Evolutionary conservation across 2,329 filamentous ascomycete species (phyloP).

Genomic region (Penicillium frequentans): DNA sequence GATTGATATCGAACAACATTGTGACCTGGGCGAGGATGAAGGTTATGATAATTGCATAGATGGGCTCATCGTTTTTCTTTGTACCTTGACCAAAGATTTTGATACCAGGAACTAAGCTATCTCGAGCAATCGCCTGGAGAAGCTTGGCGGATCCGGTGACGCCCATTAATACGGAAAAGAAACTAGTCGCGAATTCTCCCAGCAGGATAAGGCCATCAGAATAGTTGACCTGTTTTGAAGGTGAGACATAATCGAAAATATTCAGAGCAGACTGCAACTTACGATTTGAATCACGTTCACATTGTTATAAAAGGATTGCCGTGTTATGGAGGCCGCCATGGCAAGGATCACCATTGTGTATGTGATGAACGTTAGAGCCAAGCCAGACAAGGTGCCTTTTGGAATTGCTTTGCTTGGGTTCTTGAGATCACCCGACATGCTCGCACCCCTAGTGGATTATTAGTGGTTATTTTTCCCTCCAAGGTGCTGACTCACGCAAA

Average conservation of each 20-base stretch:
- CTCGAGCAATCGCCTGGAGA: slow-evolving; percentile 77
- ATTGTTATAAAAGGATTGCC: slow-evolving; percentile 70
- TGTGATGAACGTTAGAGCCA: slow-evolving; percentile 71
- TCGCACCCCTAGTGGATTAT: slow-evolving; percentile 61
- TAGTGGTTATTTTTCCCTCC: slow-evolving; percentile 18
- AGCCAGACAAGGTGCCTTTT: slow-evolving; percentile 76
- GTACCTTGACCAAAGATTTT: slow-evolving; percentile 73
- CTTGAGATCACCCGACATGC: slow-evolving; percentile 84
- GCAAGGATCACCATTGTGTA: slow-evolving; percentile 77
- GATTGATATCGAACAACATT: slow-evolving; percentile 80
- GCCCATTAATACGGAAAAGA: slow-evolving; percentile 86
- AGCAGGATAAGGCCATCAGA: slow-evolving; percentile 72
- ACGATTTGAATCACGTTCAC: slow-evolving; percentile 76
- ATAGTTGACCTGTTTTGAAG: slow-evolving; percentile 62
- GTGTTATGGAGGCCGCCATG: slow-evolving; percentile 73
- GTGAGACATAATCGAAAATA: not conserved
- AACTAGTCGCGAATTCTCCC: slow-evolving; percentile 77
- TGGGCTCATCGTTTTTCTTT: slow-evolving; percentile 69
- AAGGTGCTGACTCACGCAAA: slow-evolving; percentile 49
- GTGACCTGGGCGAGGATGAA: slow-evolving; percentile 75
- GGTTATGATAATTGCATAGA: slow-evolving; percentile 73
- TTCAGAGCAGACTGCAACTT: slow-evolving; percentile 19
- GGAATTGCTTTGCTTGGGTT: slow-evolving; percentile 84
- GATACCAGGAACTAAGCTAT: slow-evolving; percentile 75
- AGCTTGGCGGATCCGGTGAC: slow-evolving; percentile 83